Percentiles rank a stretch among this genome's conserved stretches.
Conservation (phyloP, 108 stramenopile species). For the Craspedostauros australis region DNA sequence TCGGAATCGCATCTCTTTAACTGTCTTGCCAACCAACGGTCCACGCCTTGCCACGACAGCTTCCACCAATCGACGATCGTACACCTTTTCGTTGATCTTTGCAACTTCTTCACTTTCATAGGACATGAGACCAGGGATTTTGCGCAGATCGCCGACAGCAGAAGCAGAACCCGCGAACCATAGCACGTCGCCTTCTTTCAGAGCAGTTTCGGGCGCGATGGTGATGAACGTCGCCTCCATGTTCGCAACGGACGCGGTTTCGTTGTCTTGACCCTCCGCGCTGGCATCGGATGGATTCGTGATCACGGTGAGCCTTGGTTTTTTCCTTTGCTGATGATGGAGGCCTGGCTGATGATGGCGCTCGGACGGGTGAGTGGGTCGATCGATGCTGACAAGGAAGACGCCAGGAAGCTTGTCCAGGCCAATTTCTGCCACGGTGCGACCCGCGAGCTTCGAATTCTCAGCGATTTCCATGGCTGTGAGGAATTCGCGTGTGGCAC, state of each 20-base stretch:
- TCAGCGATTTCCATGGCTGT: constrained; percentile 60
- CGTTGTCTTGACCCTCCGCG: neutral
- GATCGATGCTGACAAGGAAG: constrained; percentile 71
- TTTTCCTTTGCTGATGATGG: no score
- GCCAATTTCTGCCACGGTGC: constrained; percentile 50
- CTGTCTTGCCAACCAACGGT: constrained; percentile 72
- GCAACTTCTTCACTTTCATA: constrained; percentile 58
- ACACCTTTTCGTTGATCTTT: constrained; percentile 62
- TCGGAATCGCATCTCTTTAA: constrained; percentile 63
- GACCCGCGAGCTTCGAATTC: constrained; percentile 45
- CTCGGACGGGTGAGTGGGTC: no score
- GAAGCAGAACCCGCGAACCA: constrained; percentile 69
- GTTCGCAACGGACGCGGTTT: neutral
- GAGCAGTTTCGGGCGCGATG: constrained; percentile 25
- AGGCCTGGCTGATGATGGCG: no score
- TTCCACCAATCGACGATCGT: constrained; percentile 75
- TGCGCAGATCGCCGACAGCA: constrained; percentile 50
- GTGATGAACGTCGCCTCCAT: constrained; percentile 10
- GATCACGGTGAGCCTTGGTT: no score
- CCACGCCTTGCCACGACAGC: constrained; percentile 73
- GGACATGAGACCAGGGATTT: constrained; percentile 68
- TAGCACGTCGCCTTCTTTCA: constrained; percentile 45
- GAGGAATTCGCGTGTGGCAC: constrained; percentile 50
- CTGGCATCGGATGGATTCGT: no score
- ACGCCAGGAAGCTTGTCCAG: constrained; percentile 62